Percentiles rank a stretch among this genome's conserved stretches.
These are phyloP conservation scores for Eimeria tenella DNA, from an alignment of 169 alveolate species.

Conservation along the genomic window DNA sequence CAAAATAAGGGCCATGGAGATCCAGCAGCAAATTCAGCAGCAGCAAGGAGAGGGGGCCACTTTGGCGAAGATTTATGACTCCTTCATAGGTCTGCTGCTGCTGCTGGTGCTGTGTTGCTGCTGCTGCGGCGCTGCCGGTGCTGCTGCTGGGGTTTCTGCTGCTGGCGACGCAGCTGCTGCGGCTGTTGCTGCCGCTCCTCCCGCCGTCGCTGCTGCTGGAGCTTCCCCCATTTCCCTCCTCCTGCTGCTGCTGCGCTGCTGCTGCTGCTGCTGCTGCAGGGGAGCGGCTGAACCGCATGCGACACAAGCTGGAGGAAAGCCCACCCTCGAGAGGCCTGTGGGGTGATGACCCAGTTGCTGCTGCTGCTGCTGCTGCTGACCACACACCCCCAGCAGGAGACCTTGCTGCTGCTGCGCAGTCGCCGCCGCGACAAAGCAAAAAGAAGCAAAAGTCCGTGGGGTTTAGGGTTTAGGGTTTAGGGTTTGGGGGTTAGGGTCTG, in stretches of 20 bases:
- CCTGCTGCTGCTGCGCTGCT: slow-evolving; percentile 17
- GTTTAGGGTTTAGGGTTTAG: slow-evolving; percentile 52
- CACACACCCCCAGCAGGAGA: background rate
- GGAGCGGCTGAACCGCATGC: slow-evolving; percentile 51
- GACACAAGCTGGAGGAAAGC: slow-evolving; percentile 30
- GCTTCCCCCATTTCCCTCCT: background rate
- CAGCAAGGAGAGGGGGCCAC: slow-evolving; percentile 26
- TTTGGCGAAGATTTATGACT: slow-evolving; percentile 8
- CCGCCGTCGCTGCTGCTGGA: background rate
- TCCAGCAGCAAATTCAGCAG: slow-evolving; percentile 59
- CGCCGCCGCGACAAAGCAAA: slow-evolving; percentile 13
- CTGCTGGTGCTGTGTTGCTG: slow-evolving; percentile 47
- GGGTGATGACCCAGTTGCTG: slow-evolving; percentile 33
- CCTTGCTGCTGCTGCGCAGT: background rate
- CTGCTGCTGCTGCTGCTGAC: slow-evolving; percentile 46
- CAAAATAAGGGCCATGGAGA: slow-evolving; percentile 38
- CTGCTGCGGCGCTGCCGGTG: background rate
- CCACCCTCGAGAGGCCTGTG: slow-evolving; percentile 5
- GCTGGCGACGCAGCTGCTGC: background rate
- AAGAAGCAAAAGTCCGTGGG: slow-evolving; percentile 32
- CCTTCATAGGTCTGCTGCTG: slow-evolving; percentile 22
- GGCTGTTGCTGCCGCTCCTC: background rate
- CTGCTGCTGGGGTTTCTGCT: slow-evolving; percentile 4
- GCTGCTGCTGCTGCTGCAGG: slow-evolving; percentile 55
- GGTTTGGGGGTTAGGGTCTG: background rate